A percentile compares a stretch with the other conserved stretches of the same genome.
phyloP scores from a whole-genome alignment of 352 stramenopile genomes.

The Phytophthora crassamura region DNA sequence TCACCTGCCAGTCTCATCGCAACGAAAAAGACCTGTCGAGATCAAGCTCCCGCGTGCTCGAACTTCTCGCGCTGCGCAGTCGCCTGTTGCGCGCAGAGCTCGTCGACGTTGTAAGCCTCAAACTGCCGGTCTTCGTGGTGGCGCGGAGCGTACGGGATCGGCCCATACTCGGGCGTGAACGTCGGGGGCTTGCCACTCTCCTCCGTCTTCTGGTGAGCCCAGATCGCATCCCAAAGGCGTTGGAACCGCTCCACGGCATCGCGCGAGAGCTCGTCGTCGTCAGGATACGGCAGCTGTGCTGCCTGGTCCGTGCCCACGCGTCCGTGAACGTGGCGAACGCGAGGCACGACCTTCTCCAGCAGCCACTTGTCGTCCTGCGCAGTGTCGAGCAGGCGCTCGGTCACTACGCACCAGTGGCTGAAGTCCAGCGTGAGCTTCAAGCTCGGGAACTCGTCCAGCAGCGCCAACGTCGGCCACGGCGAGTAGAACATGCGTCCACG shows the following conservation, averaged over 20 bases:
- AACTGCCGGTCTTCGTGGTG: conserved; percentile 31
- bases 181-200: conserved; percentile 33
- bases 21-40: too few species aligned
- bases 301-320: conserved; percentile 60
- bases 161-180: conserved; percentile 81
- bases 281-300: conserved; percentile 56
- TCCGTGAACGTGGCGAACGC: conserved; percentile 70
- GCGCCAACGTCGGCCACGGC: conserved; percentile 66
- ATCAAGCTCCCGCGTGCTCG: background rate
- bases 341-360: conserved; percentile 55
- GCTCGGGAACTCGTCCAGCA: conserved; percentile 64
- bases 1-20: too few species aligned
- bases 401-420: conserved; percentile 71
- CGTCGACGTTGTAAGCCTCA: conserved; percentile 63
- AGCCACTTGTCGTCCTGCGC: conserved; percentile 52
- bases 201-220: conserved; percentile 41
- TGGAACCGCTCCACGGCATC: conserved; percentile 59
- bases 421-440: conserved; percentile 77
- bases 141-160: conserved; percentile 62
- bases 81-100: conserved; percentile 49
- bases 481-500: conserved; percentile 74
- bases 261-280: conserved; percentile 31
- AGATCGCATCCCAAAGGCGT: conserved; percentile 56
- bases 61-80: conserved; percentile 46
- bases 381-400: conserved; percentile 63